These are phyloP conservation scores for Phialophora verrucosa DNA, from an alignment of 2,329 filamentous ascomycete genomes.

Conservation along the genomic window DNA sequence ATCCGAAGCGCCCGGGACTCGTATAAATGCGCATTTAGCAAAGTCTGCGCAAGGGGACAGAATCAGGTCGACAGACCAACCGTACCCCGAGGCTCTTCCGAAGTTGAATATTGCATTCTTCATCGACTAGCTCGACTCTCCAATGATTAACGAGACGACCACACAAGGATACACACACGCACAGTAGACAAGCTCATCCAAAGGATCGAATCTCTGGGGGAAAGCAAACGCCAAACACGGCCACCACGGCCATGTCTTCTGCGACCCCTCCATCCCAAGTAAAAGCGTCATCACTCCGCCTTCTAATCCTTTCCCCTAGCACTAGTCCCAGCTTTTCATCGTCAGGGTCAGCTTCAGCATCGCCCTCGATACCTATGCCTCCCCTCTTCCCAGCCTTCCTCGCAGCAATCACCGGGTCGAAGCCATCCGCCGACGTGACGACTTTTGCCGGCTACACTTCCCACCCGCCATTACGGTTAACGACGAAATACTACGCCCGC, in stretches of 20 bases:
- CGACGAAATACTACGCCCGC: conserved; percentile 52
- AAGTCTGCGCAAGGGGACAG: background rate
- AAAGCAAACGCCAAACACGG: background rate
- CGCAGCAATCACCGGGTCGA: conserved; percentile 32
- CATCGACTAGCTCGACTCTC: background rate
- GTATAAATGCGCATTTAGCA: background rate
- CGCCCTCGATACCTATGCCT: conserved; percentile 11
- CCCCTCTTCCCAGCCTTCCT: conserved; percentile 37
- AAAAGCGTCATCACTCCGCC: conserved; percentile 35
- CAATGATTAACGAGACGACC: background rate
- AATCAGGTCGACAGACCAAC: background rate
- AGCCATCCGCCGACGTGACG: conserved; percentile 32
- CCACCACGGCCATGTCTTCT: conserved; percentile 3
- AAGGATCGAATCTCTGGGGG: background rate
- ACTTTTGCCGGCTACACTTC: conserved; percentile 55
- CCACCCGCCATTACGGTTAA: conserved; percentile 49
- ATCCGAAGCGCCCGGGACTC: background rate
- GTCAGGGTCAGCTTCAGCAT: conserved; percentile 13
- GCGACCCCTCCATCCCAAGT: conserved; percentile 1
- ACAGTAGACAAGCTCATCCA: background rate
- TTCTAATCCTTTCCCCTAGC: conserved; percentile 36
- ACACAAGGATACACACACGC: background rate
- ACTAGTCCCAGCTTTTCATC: background rate
- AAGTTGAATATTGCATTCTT: background rate
- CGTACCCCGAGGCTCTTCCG: background rate